Evolutionary conservation across 2,329 filamentous ascomycete species (phyloP).

Genomic region (Ophiostoma piceae): DNA sequence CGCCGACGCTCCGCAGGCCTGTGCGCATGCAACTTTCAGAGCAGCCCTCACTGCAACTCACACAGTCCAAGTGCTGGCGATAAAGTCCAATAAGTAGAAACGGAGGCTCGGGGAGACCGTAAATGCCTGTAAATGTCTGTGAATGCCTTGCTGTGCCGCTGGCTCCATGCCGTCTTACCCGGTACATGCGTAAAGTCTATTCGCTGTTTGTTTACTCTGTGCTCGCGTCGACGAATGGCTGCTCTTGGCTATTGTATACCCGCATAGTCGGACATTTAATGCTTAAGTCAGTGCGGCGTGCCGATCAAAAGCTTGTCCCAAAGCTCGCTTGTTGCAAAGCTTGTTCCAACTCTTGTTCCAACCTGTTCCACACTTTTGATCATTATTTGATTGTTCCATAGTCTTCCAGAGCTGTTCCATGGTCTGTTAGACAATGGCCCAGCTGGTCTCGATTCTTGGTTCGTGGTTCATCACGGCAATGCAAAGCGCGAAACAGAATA

Average conservation of each 20-base stretch:
- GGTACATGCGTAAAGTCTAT: not conserved
- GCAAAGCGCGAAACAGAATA: not conserved
- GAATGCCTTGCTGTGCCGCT: not conserved
- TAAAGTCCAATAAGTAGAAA: not conserved
- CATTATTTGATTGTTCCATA: not conserved
- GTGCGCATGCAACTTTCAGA: not conserved
- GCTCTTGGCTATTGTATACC: not conserved
- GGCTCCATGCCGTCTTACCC: not conserved
- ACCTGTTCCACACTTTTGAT: not conserved
- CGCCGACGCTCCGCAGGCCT: not conserved
- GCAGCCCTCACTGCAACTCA: not conserved
- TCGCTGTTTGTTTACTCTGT: not conserved
- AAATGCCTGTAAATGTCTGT: not conserved
- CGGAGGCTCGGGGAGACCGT: not conserved
- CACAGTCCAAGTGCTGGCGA: not conserved
- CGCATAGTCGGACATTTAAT: slow-evolving; percentile 1
- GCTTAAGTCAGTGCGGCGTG: slow-evolving; percentile 1
- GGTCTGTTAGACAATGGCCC: not conserved
- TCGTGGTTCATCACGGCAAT: not conserved
- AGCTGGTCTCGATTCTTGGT: not conserved
- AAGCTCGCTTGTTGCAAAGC: not conserved
- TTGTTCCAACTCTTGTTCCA: not conserved
- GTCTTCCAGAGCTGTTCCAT: not conserved
- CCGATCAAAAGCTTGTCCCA: not conserved
- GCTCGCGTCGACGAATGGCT: not conserved